Base-by-base conservation (phyloP, 345 rosid species). In the Populus euphratica region DNA sequence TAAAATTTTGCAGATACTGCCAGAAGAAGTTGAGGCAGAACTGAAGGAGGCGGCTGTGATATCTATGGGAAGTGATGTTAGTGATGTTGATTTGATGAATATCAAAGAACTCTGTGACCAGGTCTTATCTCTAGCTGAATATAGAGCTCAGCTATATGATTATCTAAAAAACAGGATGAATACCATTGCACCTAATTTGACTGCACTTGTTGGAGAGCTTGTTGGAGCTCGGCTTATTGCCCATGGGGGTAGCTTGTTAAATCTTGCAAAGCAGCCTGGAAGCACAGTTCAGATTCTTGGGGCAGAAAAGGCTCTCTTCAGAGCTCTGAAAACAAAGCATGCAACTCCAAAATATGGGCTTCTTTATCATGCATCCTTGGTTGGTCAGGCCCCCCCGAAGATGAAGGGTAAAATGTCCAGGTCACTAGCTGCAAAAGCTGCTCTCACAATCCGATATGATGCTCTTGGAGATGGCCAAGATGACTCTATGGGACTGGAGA, bases 141-240 rank as follows among this genome's bases (percentile, higher is more conserved):
- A 93, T 88, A 90, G 98, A 85, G 97, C 94, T 68, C 98, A 91
- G 65, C 89, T 93, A 38, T 93, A 90, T 72, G 99, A 96, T 76
- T 93, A 91, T 75, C 56, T 93, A 56, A 96, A 96, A 84, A 90
- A 92, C 80, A 85, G 98, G 83, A 96, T 96, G 99, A 91, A 92
- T 79, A 92, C 93, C 2, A 79, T 96, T 31, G 99, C 99, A 1
- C 98, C 99, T 7, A 96, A 92, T 81, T 92, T 96, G 86, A 92
- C 99, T 77, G 92, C 92, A 54, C 89, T 96, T 10, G 99, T 96
- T 0, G 99, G 99, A 8, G 98, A 96, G 86, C 96, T 96, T 72
- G 99, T 93, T 2, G 98, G 99, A 67, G 98, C 97, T 77, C 97
- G 97, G 10, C 88, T 96, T 13, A 93, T 96, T 35, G 97, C 98